Evolutionary conservation across 163 green algal genomes (phyloP).

Genomic region (Scenedesmus sp.): DNA sequence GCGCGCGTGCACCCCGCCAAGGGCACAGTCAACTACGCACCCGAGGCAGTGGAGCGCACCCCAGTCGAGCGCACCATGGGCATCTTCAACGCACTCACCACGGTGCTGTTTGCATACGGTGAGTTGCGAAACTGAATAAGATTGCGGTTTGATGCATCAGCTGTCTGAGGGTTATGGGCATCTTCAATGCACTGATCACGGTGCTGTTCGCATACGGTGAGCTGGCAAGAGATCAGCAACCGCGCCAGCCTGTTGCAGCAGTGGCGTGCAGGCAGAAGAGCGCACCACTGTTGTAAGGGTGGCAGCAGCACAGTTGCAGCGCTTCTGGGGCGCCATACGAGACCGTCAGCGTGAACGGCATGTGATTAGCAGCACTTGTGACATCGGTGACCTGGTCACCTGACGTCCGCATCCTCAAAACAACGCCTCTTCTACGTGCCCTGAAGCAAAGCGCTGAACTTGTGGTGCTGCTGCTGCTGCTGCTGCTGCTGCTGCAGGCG

Average conservation of each 20-base stretch:
- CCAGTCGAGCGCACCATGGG: background rate
- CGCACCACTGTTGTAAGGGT: no score
- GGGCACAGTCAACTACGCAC: constrained; percentile 19
- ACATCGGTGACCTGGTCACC: no score
- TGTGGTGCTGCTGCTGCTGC: background rate
- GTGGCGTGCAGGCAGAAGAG: no score
- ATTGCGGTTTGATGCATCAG: background rate
- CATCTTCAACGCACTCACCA: constrained; percentile 37
- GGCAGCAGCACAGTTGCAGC: no score
- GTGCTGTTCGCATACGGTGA: constrained; percentile 46
- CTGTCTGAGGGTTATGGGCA: constrained; percentile 15
- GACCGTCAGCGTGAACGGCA: no score
- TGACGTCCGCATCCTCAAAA: no score
- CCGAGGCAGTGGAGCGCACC: background rate
- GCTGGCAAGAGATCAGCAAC: background rate
- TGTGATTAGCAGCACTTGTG: no score
- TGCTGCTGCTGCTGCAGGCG: constrained; percentile 16
- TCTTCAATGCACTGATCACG: constrained; percentile 36
- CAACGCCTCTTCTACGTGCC: no score
- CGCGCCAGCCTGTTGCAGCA: no score
- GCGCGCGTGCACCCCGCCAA: no score
- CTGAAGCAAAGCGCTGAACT: background rate
- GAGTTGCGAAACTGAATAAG: background rate
- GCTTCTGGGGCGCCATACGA: no score
- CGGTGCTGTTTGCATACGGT: constrained; percentile 48